These are phyloP conservation scores for Batrachochytrium dendrobatidis DNA, from an alignment of 371 early-diverging fungal genomes.

Conservation along the genomic window DNA sequence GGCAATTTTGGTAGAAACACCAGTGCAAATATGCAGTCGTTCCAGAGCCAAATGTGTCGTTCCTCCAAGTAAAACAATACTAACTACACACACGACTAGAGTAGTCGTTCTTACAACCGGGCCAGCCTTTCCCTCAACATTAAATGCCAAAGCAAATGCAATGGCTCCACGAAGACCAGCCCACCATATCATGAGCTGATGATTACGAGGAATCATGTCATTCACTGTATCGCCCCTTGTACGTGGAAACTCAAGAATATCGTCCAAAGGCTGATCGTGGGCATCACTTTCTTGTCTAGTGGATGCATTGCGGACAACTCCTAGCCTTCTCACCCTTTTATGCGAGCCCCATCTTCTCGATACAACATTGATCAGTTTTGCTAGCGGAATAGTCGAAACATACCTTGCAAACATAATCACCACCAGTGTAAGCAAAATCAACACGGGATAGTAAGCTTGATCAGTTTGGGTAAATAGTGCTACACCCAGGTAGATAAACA, in stretches of 20 bases:
- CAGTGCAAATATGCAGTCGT: constrained; percentile 65
- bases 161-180: constrained; percentile 93
- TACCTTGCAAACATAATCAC: constrained; percentile 67
- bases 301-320: no score
- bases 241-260: no score
- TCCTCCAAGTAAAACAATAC: constrained; percentile 84
- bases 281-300: constrained; percentile 34
- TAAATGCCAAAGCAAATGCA: constrained; percentile 86
- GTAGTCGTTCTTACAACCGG: constrained; percentile 77
- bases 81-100: constrained; percentile 80
- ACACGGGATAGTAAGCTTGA: constrained; percentile 18
- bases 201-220: constrained; percentile 68
- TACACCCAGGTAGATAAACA: constrained; percentile 91
- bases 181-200: constrained; percentile 92
- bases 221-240: no score
- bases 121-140: constrained; percentile 59
- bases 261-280: no score
- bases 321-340: no score
- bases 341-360: neutral
- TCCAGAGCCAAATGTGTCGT: constrained; percentile 74
- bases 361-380: constrained; percentile 64
- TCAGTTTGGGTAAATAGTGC: constrained; percentile 67
- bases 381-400: constrained; percentile 73
- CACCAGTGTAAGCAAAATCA: constrained; percentile 41
- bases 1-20: constrained; percentile 47